Base-by-base conservation (phyloP, 495 filamentous ascomycete species). In the Trichoderma erinaceum region DNA sequence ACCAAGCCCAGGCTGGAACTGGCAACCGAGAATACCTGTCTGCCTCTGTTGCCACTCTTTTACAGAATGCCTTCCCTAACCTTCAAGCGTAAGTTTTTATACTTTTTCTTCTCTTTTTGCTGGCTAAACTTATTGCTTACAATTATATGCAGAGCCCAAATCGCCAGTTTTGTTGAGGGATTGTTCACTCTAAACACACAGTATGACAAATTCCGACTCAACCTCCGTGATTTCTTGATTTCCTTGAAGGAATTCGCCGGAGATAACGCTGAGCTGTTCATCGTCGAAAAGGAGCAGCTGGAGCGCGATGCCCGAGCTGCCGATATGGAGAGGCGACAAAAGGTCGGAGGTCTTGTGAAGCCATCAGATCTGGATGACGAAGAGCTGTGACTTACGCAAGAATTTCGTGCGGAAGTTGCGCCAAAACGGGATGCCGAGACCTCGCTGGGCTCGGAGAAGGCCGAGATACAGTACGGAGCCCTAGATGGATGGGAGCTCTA, bases 181-280 rank as follows among this genome's bases (percentile, higher is more conserved):
- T 79, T 98, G 6, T 97, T 97, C 78, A 85, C 87, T 2, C 81
- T 87, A 66, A 97, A 96, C 73, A 86, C 86, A 65, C 89, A 94
- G 68, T 85, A 94, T 67, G 87, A 88, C 74, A 89, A 90, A 73
- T 98, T 98, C 87, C 97, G 97, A 78, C 86, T 96, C 50, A 89
- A 93, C 67, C 85, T 98, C 63, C 91, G 95, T 68, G 95, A 99
- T 76, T 99, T 99, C 86, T 79, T 99, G 67, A 97, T 99, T 72
- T 93, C 93, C 35, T 80, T 99, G 66, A 97, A 96, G 78, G 95
- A 99, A 78, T 98, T 97, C 73, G 91, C 91, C 15, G 95, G 91
- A 64, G 87, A 93, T 77, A 95, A 93, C 73, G 89, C 94, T 7
- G 95, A 98, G 71, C 84, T 99, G n/a, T 99, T 89, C 79, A 89